Evolutionary conservation across 305 asterid species (phyloP), one percentile per base, ranked within the genome.

Genomic region (Withania somnifera): DNA sequence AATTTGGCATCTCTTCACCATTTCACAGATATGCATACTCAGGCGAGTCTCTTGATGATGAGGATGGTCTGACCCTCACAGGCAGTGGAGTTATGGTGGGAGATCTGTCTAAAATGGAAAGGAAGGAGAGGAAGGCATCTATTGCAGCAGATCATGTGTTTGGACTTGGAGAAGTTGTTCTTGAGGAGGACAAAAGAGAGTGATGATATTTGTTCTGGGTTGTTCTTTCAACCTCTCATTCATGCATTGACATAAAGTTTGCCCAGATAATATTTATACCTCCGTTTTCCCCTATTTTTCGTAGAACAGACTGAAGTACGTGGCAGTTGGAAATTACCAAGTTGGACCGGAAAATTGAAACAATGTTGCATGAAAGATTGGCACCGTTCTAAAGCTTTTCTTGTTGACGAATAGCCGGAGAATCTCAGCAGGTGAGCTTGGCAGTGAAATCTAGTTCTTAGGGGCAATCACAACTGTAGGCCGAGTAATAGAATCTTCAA

Each of bases 111-210:
- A 92, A 87, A 84, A 81, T 89, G 53, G 97, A 93, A 64, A 84
- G 94, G 79, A 94, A 94, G 88, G 97, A 91, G 54, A 88, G 98
- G 88, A 94, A 94, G 88, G 88, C 85, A 34, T 85, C 92, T 30
- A 81, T 89, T 54, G 75, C 91, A 71, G 81, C 94, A 47, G 98
- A 93, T 85, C 93, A 90, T 68, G 94, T 92, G 15, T 91, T 92
- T 79, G 95, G 92, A 50, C 83, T 92, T 6, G 91, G 83, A 20
- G 97, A 91, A 84, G 97, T 89, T 85, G 89, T 67, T 10, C 26
- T 91, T n/a, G 97, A 92, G 87, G 98, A 94, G 88, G 94, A 94
- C 90, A 94, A 94, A 89, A 85, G 97, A 88, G 98, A 92, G 63
- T 92, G 89, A 90, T 76, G n/a, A 20, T 34, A 36, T 67, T 67